Evolutionary conservation across 192 early-diverging fungal genomes (phyloP).

Genomic region (Phlyctochytrium bullatum): DNA sequence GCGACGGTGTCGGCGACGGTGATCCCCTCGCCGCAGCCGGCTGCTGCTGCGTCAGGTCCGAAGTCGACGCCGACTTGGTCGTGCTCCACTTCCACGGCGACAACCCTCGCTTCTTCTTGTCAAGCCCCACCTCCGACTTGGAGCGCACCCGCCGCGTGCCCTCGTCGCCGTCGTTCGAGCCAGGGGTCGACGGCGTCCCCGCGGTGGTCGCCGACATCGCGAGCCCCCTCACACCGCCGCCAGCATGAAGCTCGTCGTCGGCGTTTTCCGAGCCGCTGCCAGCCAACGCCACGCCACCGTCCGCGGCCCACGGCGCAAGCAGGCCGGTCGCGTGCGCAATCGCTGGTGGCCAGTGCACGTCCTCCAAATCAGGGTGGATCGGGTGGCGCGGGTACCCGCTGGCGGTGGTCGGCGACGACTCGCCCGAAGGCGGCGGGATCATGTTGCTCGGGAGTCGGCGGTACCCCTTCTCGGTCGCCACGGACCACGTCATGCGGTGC

Average conservation of each 20-base stretch:
- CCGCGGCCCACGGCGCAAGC: conserved; percentile 8
- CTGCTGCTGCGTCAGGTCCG: conserved; percentile 9
- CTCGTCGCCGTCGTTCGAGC: background rate
- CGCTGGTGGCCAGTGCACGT: conserved; percentile 47
- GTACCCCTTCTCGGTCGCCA: conserved; percentile 41
- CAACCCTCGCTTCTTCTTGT: background rate
- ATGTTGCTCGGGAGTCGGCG: conserved; percentile 11
- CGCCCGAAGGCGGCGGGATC: background rate
- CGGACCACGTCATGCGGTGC: conserved; percentile 30
- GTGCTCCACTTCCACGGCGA: too few species aligned
- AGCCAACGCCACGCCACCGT: too few species aligned
- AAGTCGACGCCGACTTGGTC: conserved; percentile 3
- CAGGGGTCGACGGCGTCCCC: conserved; percentile 5
- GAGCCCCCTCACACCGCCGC: conserved; percentile 15
- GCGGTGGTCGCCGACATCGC: conserved; percentile 7
- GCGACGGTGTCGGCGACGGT: background rate
- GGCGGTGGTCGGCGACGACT: background rate
- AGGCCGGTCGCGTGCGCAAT: conserved; percentile 10
- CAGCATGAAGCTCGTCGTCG: too few species aligned
- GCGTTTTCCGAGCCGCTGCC: too few species aligned
- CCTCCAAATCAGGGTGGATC: conserved; percentile 53
- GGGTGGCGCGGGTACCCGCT: conserved; percentile 15
- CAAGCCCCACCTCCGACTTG: background rate
- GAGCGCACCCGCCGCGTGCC: background rate
- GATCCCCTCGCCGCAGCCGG: background rate